Base-by-base conservation (phyloP, 1,284 basidiomycete species). In the Sanguinoderma infundibulare region DNA sequence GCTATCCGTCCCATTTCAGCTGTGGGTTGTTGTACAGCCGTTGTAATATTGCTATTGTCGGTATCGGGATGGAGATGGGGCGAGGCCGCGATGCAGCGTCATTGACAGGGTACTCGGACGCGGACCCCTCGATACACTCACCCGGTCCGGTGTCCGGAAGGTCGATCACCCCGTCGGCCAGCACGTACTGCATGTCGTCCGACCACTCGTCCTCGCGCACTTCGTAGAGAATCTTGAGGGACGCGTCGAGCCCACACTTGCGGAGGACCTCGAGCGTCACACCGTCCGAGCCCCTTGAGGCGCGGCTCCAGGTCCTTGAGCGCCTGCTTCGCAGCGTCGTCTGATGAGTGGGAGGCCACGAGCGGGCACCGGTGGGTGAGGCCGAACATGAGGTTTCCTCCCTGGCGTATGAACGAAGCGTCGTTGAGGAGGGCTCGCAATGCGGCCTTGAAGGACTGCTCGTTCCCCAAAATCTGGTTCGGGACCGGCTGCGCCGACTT, bases 341-440 rank as follows among this genome's bases (percentile, higher is more conserved):
- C 51, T 3, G 2, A 38, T 20, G 12, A 2, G 14, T n/a, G 22
- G 10, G 22, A 12, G 0, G 46, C 58, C 22, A 54, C 20, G n/a
- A 67, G 39, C 1, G 67, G 67, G 32, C 67, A 82, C 40, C 71
- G 67, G 67, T 80, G 77, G 6, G 66, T 62, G 22, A 83, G 66
- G 0, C 76, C 75, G 52, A 81, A 78, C 7, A 72, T 76, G 10
- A 83, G 66, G 22, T 62, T 55, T 0, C 77, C 77, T 1, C 79
- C 78, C 0, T 74, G 28, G 0, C 73, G 73, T 8, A 67, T 28
- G 77, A 70, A 61, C 3, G 62, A 59, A 2, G 64, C 63, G 42
- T 76, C 69, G 10, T 59, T 51, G 2, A 79, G 67, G 1, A 77
- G 65, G 1, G 40, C 35, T 6, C 55, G 30, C 10, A 78, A 46